phyloP scores from a whole-genome alignment of 768 basidiomycete species.

The Crassisporium funariophilum region DNA sequence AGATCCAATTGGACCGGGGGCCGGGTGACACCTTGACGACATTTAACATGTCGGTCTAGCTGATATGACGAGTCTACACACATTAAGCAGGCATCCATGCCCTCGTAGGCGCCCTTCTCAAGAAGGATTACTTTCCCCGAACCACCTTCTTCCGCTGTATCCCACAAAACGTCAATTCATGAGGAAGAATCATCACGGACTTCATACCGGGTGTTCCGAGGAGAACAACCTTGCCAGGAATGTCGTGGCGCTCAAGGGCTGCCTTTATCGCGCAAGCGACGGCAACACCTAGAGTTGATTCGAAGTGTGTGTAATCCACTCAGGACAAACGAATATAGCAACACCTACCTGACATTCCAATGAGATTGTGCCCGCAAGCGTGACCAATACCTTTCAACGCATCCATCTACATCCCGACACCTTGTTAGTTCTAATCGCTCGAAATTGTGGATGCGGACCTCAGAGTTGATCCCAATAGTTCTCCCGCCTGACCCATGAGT shows the following conservation, averaged over 20 bases:
- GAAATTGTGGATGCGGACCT: too few species aligned
- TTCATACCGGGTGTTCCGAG: conserved; percentile 75
- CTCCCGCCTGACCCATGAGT: conserved; percentile 66
- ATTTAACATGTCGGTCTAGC: background rate
- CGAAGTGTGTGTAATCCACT: background rate
- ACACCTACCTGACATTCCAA: conserved; percentile 58
- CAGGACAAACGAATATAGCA: background rate
- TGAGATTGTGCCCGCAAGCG: conserved; percentile 84
- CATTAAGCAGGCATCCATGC: conserved; percentile 81
- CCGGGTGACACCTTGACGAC: conserved; percentile 84
- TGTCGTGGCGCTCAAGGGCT: conserved; percentile 59
- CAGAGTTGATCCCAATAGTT: conserved; percentile 79
- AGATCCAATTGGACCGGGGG: conserved; percentile 71
- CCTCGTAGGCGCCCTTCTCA: conserved; percentile 70
- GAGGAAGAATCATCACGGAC: background rate
- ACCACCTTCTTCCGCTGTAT: conserved; percentile 76
- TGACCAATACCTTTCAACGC: conserved; percentile 65
- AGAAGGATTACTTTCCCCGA: conserved; percentile 73
- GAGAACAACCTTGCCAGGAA: conserved; percentile 68
- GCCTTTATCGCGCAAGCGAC: conserved; percentile 70
- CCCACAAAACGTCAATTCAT: background rate
- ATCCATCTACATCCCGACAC: conserved; percentile 52
- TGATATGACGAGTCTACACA: conserved; percentile 24
- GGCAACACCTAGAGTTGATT: conserved; percentile 53
- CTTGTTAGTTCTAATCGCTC: background rate